Evolutionary conservation across 208 protist species (phyloP), one percentile per base, ranked within the genome.

Genomic region (Crithidia brevicula): DNA sequence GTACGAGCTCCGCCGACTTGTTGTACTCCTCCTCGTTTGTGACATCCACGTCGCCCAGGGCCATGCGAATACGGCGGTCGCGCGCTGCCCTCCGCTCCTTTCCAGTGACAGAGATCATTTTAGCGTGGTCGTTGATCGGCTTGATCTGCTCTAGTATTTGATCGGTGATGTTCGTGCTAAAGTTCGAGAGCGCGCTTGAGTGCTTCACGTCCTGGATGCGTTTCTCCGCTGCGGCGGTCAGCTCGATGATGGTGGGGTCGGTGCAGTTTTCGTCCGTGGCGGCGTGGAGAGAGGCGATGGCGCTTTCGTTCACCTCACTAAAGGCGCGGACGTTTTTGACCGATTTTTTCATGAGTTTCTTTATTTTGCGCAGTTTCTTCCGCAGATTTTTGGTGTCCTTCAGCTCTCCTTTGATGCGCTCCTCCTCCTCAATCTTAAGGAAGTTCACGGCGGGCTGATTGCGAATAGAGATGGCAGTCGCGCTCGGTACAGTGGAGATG

Each of bases 71-170:
- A 43, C 77, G 70, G 33, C 57, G 61, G 59, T 83, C 77, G 4
- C 77, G 77, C 33, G 77, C 77, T 1, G 25, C 23, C 25, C 67
- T 27, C 20, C 77, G 71, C 25, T 71, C 66, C 54, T 79, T 78
- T 0, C 72, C 71, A 6, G 51, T 51, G 16, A 65, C 47, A 6
- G 53, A 66, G 22, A 83, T 33, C 30, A 74, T 56, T 33, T 74
- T 83, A 1, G 77, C 67, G 53, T 79, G 71, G 31, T 78, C 72
- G 23, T 54, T 64, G 49, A 83, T 66, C 4, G 77, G 64, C 30
- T 70, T 68, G 22, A 83, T 66, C 42, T 79, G 77, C 33, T 78
- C 77, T 47, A 73, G 38, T 7, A 80, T 67, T 31, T 80, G 56
- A 33, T 67, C 69, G 6, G 45, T 60, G 28, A 79, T 54, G 33